Evolutionary conservation across 2,329 filamentous ascomycete genomes (phyloP), one percentile per base, ranked within the genome.

Genomic region (Aspergillus proliferans): DNA sequence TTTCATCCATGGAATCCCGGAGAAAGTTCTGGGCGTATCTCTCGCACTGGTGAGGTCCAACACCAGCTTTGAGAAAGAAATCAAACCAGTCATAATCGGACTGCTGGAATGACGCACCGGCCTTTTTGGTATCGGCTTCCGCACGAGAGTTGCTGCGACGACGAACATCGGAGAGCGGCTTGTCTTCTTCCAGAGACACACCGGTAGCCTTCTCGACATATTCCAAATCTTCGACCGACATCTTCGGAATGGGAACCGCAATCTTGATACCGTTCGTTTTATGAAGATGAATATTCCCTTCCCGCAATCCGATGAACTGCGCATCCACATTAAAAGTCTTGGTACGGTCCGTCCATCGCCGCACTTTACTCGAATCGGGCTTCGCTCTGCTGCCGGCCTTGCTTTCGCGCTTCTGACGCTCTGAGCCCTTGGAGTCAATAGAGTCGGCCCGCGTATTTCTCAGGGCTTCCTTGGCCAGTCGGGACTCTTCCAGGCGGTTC

Each of bases 221-320:
- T 70, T 96, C 92, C 36, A 98, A 77, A 70, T 98, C 93, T 63
- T 92, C 87, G 39, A 90, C 79, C 1, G 92, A 94, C 93, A 98
- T 98, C 68, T 98, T 98, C 36, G 83, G 77, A 24, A 97, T 83
- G 2, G 93, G 93, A 3, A 98, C 93, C 7, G 93, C 93, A 69
- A 98, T 98, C 71, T 97, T 97, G 61, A 98, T 90, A 34, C 93
- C 93, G 65, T 98, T 98, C 71, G 89, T 80, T 74, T 98, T 98
- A 76, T 98, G 93, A 19, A 98, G 77, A 70, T 98, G 94, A 57
- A 98, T 94, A 71, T 97, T 97, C 55, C 91, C 89, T 65, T 97
- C 93, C 67, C 89, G 89, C 46, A 97, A 79, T 24, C 90, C 92
- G 46, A 98, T 82, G 64, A 97, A 98, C 66, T 98, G 89, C 14